A percentile compares a stretch with the other conserved stretches of the same genome.
phyloP scores from a whole-genome alignment of 176 grass and related monocot species.

The Lolium perenne region DNA sequence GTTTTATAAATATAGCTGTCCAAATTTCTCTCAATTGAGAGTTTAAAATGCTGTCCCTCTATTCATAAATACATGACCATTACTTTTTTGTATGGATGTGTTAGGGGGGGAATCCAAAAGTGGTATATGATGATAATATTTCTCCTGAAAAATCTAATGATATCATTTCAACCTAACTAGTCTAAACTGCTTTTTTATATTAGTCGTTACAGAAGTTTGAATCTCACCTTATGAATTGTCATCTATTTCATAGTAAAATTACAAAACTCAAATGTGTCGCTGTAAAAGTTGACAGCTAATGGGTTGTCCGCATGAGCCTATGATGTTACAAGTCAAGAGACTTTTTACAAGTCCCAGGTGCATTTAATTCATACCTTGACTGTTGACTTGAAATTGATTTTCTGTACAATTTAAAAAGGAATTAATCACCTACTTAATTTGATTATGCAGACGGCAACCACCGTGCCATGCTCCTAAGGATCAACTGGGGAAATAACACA shows the following conservation, averaged over 20 bases:
- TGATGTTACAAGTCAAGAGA: conserved; percentile 7
- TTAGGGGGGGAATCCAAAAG: background rate
- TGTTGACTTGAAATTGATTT: conserved; percentile 34
- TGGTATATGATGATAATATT: background rate
- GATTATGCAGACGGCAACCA: background rate
- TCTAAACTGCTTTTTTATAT: background rate
- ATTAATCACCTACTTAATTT: conserved; percentile 40
- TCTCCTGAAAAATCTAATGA: background rate
- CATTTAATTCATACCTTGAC: conserved; percentile 39
- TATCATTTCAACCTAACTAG: background rate
- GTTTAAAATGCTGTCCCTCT: background rate
- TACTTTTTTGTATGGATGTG: background rate
- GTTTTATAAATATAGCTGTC: conserved; percentile 14
- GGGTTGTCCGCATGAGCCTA: conserved; percentile 5
- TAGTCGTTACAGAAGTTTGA: background rate
- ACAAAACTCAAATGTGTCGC: background rate
- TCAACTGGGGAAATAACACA: conserved; percentile 32
- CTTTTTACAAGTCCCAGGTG: conserved; percentile 8
- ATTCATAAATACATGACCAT: background rate
- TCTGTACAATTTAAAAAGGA: conserved; percentile 35
- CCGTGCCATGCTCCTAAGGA: background rate
- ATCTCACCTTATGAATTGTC: background rate
- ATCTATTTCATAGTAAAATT: conserved; percentile 14
- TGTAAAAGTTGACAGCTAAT: conserved; percentile 20
- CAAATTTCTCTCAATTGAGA: background rate